phyloP scores from a whole-genome alignment of 2,329 filamentous ascomycete species.

The Alternaria novae-zelandiae region DNA sequence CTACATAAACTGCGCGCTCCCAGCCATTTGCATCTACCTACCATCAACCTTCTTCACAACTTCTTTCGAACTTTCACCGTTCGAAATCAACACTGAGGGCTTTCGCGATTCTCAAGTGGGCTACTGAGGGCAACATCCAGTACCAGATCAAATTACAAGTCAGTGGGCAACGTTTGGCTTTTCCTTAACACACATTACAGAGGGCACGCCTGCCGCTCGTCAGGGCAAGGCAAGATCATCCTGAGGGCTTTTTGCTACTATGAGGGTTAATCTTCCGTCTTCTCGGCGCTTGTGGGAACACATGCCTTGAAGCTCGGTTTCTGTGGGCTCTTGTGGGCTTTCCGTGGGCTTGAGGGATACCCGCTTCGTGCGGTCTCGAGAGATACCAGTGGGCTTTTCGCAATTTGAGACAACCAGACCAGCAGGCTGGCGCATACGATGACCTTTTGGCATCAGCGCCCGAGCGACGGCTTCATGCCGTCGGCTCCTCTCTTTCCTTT shows the following conservation, averaged over 20 bases:
- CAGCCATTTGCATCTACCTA: constrained; percentile 10
- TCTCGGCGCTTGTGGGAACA: constrained; percentile 62
- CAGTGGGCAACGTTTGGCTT: constrained; percentile 50
- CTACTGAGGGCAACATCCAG: constrained; percentile 41
- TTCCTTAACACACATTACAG: constrained; percentile 50
- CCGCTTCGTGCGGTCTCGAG: constrained; percentile 48
- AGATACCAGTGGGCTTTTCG: constrained; percentile 53
- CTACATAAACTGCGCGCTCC: constrained; percentile 22
- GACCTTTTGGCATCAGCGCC: constrained; percentile 23
- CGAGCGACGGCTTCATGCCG: constrained; percentile 32
- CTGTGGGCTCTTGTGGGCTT: constrained; percentile 57
- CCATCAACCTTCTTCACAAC: constrained; percentile 26
- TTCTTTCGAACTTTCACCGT: constrained; percentile 27
- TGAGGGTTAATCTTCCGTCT: constrained; percentile 51
- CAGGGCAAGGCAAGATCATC: constrained; percentile 45
- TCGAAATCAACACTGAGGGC: constrained; percentile 37
- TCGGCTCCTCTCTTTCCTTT: constrained; percentile 28
- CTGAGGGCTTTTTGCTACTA: constrained; percentile 50
- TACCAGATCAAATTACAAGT: constrained; percentile 48
- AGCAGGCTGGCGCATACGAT: constrained; percentile 40
- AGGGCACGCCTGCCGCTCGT: constrained; percentile 45
- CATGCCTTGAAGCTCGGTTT: constrained; percentile 54
- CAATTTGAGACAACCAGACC: constrained; percentile 50
- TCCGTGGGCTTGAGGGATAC: constrained; percentile 53
- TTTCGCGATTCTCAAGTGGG: constrained; percentile 43